Evolutionary conservation across 2,329 filamentous ascomycete genomes (phyloP).

Genomic region (Claviceps pusilla): DNA sequence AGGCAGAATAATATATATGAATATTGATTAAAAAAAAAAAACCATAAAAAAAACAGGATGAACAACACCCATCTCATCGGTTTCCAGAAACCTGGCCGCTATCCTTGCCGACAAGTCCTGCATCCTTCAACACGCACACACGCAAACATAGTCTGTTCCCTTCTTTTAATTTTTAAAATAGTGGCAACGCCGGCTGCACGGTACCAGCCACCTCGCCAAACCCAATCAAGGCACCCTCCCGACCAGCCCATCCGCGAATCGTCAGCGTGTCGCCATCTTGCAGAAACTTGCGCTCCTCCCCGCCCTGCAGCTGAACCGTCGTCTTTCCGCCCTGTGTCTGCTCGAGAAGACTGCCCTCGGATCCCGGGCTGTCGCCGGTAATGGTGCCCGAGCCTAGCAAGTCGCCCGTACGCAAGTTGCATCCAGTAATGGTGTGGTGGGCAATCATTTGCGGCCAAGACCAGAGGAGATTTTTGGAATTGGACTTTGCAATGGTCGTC

Average conservation of each 20-base stretch:
- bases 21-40: no score
- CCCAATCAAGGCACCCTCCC: conserved; percentile 53
- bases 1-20: not conserved
- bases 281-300: conserved; percentile 55
- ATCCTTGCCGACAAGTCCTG: no score
- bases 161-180: conserved; percentile 12
- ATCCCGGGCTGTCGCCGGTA: conserved; percentile 44
- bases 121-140: no score
- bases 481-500: conserved; percentile 20
- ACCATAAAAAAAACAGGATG: no score
- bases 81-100: no score
- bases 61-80: no score
- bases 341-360: conserved; percentile 57
- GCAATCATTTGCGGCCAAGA: conserved; percentile 76
- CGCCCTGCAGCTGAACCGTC: conserved; percentile 43
- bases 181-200: conserved; percentile 27
- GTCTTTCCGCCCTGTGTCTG: conserved; percentile 55
- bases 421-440: conserved; percentile 66
- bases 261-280: conserved; percentile 59
- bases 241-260: conserved; percentile 50
- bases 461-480: conserved; percentile 44
- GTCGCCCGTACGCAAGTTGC: conserved; percentile 59
- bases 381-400: conserved; percentile 69
- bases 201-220: conserved; percentile 59
- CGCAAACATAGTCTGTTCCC: not conserved